Conservation (phyloP, 2,329 filamentous ascomycete species). For the Tolypocladium sp. region DNA sequence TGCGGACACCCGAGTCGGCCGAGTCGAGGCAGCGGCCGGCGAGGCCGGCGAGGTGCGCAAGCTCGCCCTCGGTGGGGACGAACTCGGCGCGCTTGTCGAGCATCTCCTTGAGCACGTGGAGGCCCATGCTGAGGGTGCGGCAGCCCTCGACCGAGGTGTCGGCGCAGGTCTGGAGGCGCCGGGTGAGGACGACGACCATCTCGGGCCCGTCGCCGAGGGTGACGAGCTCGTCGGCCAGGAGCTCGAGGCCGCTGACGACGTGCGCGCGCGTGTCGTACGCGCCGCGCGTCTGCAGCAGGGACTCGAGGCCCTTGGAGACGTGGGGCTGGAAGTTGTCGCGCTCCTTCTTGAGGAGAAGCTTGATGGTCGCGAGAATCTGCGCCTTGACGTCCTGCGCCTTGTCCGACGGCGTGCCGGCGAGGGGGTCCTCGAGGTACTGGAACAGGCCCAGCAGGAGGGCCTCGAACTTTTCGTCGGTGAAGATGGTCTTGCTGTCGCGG, state of each 20-base stretch:
- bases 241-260: conserved; percentile 65
- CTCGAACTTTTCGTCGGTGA: conserved; percentile 60
- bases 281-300: conserved; percentile 55
- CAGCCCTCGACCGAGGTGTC: conserved; percentile 35
- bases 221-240: conserved; percentile 64
- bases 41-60: conserved; percentile 40
- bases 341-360: conserved; percentile 60
- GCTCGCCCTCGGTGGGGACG: conserved; percentile 39
- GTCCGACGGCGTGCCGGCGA: conserved; percentile 44
- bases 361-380: conserved; percentile 65
- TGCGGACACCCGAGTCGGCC: conserved; percentile 52
- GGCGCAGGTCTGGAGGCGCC: conserved; percentile 32
- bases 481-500: conserved; percentile 54
- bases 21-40: conserved; percentile 51
- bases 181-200: conserved; percentile 45
- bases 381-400: conserved; percentile 66
- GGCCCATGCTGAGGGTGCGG: conserved; percentile 50
- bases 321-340: conserved; percentile 58
- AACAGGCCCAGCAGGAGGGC: conserved; percentile 60
- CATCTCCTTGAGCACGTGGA: conserved; percentile 53
- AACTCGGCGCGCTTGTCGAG: conserved; percentile 41
- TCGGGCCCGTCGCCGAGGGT: conserved; percentile 54
- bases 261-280: conserved; percentile 61
- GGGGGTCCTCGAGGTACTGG: conserved; percentile 58
- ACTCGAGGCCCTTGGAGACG: conserved; percentile 57